A percentile compares a stretch with the other conserved stretches of the same genome.
phyloP scores from a whole-genome alignment of 768 basidiomycete genomes.

The Tulasnella sp. region DNA sequence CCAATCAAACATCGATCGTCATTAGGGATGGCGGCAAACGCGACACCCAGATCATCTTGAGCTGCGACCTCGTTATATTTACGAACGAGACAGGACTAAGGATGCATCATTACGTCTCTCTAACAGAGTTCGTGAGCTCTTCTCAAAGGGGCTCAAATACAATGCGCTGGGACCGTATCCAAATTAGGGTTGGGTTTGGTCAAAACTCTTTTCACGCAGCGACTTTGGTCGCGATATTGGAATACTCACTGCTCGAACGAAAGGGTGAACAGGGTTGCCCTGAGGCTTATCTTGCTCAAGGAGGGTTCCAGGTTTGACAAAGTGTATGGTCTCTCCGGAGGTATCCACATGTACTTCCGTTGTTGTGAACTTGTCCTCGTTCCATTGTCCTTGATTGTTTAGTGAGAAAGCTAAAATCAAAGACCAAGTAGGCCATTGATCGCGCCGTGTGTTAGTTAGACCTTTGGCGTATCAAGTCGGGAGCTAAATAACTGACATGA shows the following conservation, averaged over 20 bases:
- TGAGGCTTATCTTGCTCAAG: background rate
- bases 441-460: no score
- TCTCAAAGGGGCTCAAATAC: background rate
- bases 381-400: no score
- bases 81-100: no score
- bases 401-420: no score
- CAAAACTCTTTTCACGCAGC: background rate
- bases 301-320: background rate
- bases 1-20: no score
- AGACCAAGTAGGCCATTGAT: no score
- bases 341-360: background rate
- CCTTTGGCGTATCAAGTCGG: no score
- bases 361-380: background rate
- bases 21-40: no score
- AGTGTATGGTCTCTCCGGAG: background rate
- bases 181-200: background rate
- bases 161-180: background rate
- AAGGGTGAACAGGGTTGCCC: background rate
- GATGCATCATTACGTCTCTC: no score
- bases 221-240: background rate
- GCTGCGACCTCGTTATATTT: no score
- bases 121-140: no score
- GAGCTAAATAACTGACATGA: background rate
- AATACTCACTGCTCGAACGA: background rate
- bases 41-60: no score